A percentile compares a stretch with the other conserved stretches of the same genome.
phyloP scores from a whole-genome alignment of 257 asterid species.

The Mentha longifolia region DNA sequence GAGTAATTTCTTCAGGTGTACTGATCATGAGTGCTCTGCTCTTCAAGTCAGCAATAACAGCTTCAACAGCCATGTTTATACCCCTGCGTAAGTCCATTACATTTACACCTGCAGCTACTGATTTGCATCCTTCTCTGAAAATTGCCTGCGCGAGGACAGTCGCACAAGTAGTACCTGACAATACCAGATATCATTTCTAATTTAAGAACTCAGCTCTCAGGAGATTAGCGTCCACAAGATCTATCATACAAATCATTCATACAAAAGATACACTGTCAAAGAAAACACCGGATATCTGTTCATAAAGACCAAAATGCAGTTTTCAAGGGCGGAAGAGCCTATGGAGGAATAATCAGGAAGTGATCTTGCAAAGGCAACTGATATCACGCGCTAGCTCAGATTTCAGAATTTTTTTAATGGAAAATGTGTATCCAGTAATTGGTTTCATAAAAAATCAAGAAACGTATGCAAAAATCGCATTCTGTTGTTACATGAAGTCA shows the following conservation, averaged over 20 bases:
- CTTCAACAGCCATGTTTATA: conserved; percentile 77
- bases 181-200: conserved; percentile 29
- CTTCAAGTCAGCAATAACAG: conserved; percentile 80
- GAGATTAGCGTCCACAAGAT: conserved; percentile 11
- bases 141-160: conserved; percentile 90
- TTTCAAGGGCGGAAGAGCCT: neutral
- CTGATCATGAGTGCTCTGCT: conserved; percentile 86
- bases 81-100: conserved; percentile 94
- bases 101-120: conserved; percentile 81
- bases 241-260: conserved; percentile 1
- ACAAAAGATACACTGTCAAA: neutral
- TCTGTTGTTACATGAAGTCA: conserved; percentile 28
- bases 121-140: conserved; percentile 88
- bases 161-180: conserved; percentile 94
- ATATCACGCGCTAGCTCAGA: neutral
- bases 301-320: conserved; percentile 4
- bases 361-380: conserved; percentile 19
- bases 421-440: neutral
- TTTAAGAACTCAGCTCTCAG: conserved; percentile 17
- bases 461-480: conserved; percentile 2
- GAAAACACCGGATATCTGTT: neutral
- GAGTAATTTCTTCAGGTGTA: conserved; percentile 89
- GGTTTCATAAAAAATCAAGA: neutral
- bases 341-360: conserved; percentile 1
- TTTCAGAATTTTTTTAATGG: conserved; percentile 9